These are phyloP conservation scores for Babesia sp. DNA, from an alignment of 169 alveolate genomes.

Conservation along the genomic window DNA sequence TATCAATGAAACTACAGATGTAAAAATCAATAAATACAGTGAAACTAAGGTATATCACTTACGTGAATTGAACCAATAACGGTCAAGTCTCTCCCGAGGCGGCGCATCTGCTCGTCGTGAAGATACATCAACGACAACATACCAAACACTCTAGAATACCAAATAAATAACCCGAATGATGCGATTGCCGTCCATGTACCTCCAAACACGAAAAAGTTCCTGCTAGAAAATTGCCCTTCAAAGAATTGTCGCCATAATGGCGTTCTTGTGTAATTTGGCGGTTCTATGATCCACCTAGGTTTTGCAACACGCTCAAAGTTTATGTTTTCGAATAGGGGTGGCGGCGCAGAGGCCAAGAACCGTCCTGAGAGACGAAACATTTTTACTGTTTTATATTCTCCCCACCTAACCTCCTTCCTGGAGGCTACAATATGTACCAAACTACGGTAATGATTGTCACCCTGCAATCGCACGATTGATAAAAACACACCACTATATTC, in stretches of 20 bases:
- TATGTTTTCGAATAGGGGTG: constrained; percentile 64
- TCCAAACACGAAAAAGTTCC: constrained; percentile 81
- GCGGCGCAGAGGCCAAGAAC: constrained; percentile 5
- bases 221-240: constrained; percentile 82
- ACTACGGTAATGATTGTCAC: too few relatives aligned
- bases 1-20: background rate
- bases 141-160: constrained; percentile 83
- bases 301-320: constrained; percentile 70
- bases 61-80: constrained; percentile 85
- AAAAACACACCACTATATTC: too few relatives aligned
- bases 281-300: constrained; percentile 82
- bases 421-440: background rate
- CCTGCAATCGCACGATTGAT: too few relatives aligned
- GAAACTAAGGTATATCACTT: constrained; percentile 28
- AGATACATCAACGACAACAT: background rate
- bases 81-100: constrained; percentile 83
- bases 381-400: background rate
- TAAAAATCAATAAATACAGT: background rate
- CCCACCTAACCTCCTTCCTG: constrained; percentile 1
- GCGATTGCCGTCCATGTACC: constrained; percentile 87
- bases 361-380: constrained; percentile 23
- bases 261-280: constrained; percentile 82
- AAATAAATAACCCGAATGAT: constrained; percentile 79
- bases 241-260: constrained; percentile 83
- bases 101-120: constrained; percentile 74